Base-by-base conservation (phyloP, 176 grass and related monocot species). In the Oryza brachyantha region DNA sequence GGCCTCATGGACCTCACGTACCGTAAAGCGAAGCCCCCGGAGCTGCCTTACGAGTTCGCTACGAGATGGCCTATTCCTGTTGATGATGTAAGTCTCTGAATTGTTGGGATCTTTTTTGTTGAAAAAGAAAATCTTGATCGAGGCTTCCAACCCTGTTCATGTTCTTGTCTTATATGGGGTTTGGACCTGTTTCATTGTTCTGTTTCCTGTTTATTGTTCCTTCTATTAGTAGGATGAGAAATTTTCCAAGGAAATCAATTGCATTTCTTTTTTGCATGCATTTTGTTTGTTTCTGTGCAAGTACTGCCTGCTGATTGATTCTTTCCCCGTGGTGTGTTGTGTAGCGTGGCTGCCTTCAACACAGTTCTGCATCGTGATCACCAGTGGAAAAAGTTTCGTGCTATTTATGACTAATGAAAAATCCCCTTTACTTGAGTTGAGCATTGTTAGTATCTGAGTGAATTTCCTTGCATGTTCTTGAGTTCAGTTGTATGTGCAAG, bases 91-190 rank as follows among this genome's bases (percentile, higher is more conserved):
- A 74, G 81, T 88, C n/a, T 75, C 61, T 63, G 50, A 24, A 16
- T 84, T 79, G 48, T 74, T 88, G 68, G 31, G 26, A 79, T 79
- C 66, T 66, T n/a, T n/a, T n/a, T n/a, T n/a, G n/a, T n/a, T n/a
- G n/a, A n/a, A n/a, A n/a, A n/a, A n/a, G n/a, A n/a, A n/a, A n/a
- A n/a, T n/a, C n/a, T 22, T 7, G 21, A 24, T 64, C 37, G 37
- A 61, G 4, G 7, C 42, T 78, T 78, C 55, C 66, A 40, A 25
- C 57, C 54, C 57, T 63, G 21, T 86, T 76, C 45, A 40, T n/a
- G 29, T 64, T 77, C 72, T 24, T 65, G 34, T 27, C 58, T 62
- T 81, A 6, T n/a, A n/a, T n/a, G n/a, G n/a, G n/a, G n/a, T 74
- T 55, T 50, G 12, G 9, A 40, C 25, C 28, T 41, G 19, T 55